Base-by-base conservation (phyloP, 257 asterid species). In the Cynanchum wilfordii region DNA sequence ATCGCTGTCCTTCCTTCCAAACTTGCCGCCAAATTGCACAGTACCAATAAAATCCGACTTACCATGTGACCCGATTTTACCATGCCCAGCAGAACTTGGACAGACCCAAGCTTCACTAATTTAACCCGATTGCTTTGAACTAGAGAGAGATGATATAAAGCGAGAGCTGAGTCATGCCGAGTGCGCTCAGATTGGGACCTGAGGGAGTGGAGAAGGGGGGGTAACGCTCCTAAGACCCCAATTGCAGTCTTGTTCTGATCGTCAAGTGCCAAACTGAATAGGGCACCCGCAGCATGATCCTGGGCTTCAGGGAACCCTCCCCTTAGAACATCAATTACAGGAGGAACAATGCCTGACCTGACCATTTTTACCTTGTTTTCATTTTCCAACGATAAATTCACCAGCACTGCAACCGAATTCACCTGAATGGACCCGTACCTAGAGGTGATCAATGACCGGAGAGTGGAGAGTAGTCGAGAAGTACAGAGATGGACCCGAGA, bases 261-360 rank as follows among this genome's bases (percentile, higher is more conserved):
- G 57, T 95, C 97, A 6, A 92, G 89, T 0, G 99, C 94, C 60
- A 95, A 71, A 65, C 99, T 92, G 82, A 95, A 95, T 73, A 95
- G 82, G 7, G 89, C 98, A 1, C 98, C 97, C 7, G 96, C 99
- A 0, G 96, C 98, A n/a, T 95, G 98, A 71, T 95, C 99, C 78
- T 79, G 96, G 57, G 98, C 79, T 22, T 95, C 99, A 0, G 81
- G 73, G 71, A 73, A 80, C 33, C 98, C 98, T 20, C 85, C 84
- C 30, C 81, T 78, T 4, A 95, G 74, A 50, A 87, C 93, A 75
- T 90, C 93, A 76, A 95, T 89, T 65, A 95, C 25, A 11, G 91
- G 87, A 1, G 96, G 97, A 24, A 95, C 94, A 22, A 95, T 86
- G 4, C 99, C 99, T 0, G 98, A 90, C 19, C 99, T 83, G 0